phyloP scores from a whole-genome alignment of 257 asterid species.

The Nicotiana sylvestris region DNA sequence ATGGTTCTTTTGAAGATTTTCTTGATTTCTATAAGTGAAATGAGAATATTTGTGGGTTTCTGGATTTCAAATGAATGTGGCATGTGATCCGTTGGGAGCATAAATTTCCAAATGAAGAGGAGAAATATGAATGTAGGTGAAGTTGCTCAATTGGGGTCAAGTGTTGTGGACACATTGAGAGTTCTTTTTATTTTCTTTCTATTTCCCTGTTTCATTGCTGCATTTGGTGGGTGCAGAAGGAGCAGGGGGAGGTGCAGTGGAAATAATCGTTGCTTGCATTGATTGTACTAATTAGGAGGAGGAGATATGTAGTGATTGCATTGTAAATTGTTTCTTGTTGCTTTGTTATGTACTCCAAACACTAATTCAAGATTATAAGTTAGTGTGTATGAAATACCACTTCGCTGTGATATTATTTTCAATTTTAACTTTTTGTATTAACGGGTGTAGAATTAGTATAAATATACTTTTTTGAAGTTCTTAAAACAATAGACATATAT shows the following conservation, averaged over 20 bases:
- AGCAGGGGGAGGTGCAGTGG: background rate
- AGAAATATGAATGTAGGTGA: background rate
- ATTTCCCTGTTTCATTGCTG: background rate
- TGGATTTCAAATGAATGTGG: background rate
- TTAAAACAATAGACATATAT: background rate
- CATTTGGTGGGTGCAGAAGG: background rate
- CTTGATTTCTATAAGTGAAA: background rate
- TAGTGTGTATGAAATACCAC: background rate
- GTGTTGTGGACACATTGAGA: background rate
- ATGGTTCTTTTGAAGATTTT: background rate
- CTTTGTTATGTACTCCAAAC: background rate
- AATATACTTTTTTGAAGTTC: background rate
- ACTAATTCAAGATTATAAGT: background rate
- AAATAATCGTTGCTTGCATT: background rate
- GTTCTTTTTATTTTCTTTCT: background rate
- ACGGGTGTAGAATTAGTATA: background rate
- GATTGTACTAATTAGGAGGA: background rate
- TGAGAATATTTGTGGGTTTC: background rate
- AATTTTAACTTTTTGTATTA: background rate
- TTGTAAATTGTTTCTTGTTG: background rate
- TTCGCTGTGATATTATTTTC: no score
- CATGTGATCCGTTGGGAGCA: no score
- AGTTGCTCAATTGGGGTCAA: background rate
- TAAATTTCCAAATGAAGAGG: background rate
- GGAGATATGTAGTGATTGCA: background rate